Evolutionary conservation across 192 early-diverging fungal species (phyloP), one percentile per base, ranked within the genome.

Genomic region (Jimgerdemannia flammicorona): DNA sequence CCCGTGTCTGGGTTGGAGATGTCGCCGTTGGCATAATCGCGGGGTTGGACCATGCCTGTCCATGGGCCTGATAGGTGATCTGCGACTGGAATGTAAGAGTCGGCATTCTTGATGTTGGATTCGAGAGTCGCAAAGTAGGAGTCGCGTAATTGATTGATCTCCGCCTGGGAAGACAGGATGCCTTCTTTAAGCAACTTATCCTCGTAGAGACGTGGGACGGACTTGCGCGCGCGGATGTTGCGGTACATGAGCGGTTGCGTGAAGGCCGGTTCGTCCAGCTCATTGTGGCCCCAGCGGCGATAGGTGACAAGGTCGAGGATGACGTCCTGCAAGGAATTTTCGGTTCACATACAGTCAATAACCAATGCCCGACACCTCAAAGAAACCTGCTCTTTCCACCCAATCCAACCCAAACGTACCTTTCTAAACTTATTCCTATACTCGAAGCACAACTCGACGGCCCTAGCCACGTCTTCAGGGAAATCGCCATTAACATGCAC

Each of bases 221-320:
- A 94, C 67, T 89, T 89, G 65, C 95, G 91, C 0, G 88, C 79
- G 43, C 97, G 88, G 75, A 99, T 99, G 68, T 92, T 95, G 74
- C 93, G 91, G 88, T 99, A 99, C 97, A 99, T 99, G 64, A 89
- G 79, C 4, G 97, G 97, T 79, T 99, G 97, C 0, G 97, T 99
- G 80, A 95, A 98, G 67, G 93, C 95, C 29, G 97, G 97, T 85
- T 99, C 97, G 74, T 99, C 97, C 11, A 99, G 84, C 79, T 99
- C 97, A 75, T 99, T 99, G 84, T 99, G 97, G 6, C 97, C 97
- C 95, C 95, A 95, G 67, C 96, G 91, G 69, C 97, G 93, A 87
- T 97, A 99, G 19, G 93, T 92, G 81, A 98, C 95, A 81, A 99
- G 72, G 74, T 99, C 97, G 64, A 99, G 83, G 40, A 99, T 97